phyloP scores from a whole-genome alignment of 1,284 basidiomycete genomes.

The Tilletia horrida region DNA sequence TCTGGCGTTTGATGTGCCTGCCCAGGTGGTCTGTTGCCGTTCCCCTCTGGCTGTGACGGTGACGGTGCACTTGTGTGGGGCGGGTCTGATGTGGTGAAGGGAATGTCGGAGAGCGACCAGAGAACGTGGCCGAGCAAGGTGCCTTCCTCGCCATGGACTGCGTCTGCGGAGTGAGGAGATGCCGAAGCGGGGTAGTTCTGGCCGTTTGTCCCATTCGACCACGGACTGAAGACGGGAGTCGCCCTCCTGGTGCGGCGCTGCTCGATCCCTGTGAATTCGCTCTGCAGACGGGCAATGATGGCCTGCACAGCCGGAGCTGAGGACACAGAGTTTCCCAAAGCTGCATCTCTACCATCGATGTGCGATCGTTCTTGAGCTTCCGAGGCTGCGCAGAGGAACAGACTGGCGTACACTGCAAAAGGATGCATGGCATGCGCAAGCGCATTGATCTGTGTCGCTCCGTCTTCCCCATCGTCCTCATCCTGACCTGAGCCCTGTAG shows the following conservation, averaged over 20 bases:
- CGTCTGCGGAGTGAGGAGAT: neutral
- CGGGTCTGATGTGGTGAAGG: neutral
- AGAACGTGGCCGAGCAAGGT: neutral
- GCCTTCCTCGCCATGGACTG: neutral
- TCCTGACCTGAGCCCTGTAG: neutral
- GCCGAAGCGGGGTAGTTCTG: neutral
- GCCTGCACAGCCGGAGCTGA: constrained; percentile 54
- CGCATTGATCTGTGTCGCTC: constrained; percentile 52
- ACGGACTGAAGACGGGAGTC: neutral
- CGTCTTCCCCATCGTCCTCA: neutral
- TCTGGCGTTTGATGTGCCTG: neutral
- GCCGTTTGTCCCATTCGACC: no score
- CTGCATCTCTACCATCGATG: neutral
- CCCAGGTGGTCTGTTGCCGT: no score
- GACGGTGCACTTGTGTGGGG: neutral
- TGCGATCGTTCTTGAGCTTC: neutral
- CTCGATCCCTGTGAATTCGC: constrained; percentile 62
- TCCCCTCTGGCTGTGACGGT: neutral
- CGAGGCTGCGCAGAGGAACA: constrained; percentile 69
- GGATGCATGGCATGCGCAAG: constrained; percentile 67
- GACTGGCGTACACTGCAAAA: constrained; percentile 78
- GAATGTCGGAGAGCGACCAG: constrained; percentile 12
- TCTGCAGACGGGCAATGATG: constrained; percentile 60
- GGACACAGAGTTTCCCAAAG: neutral
- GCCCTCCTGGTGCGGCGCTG: constrained; percentile 55